Base-by-base conservation (phyloP, 1,284 basidiomycete genomes). In the Sanguinoderma infundibulare region DNA sequence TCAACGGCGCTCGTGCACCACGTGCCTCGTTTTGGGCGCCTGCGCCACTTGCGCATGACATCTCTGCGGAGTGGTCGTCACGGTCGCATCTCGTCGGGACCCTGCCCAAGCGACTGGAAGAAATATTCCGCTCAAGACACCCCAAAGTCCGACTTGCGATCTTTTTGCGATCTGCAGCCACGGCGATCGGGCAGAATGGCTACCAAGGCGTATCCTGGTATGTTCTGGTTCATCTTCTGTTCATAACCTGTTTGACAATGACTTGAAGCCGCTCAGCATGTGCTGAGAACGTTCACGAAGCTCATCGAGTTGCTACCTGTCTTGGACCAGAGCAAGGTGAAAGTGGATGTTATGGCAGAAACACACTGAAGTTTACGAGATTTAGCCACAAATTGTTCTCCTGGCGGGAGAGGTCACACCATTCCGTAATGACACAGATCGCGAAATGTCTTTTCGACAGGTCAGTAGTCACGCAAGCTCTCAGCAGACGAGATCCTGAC, bases 381-480 rank as follows among this genome's bases (percentile, higher is more conserved):
- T 46, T 8, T 40, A 87, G 87, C 83, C 87, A 5, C 90, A 91
- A 73, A 77, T 89, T 4, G 70, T 87, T 12, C 70, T 92, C 1
- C 74, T 91, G 1, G 82, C 86, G 7, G 89, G 89, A 26, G 83
- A 81, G 63, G 76, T 77, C 4, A 87, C 84, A 5, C 78, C 83
- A 0, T 94, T 82, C 71, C 81, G 94, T 60, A 88, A 96, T 73
- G 94, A 97, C 72, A 96, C 95, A 3, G 95, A 98, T 73, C 85
- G 94, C 54, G 94, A 96, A 76, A 78, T 94, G 51, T 75, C 82
- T 1, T 95, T 94, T 74, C 87, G 87, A 67, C 79, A 81, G 79
- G 78, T 76, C 17, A 15, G 69, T 34, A 32, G 38, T 26, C 22
- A 15, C 32, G 46, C 17, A 15, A 32, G 22, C 10, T 22, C 34